phyloP scores from a whole-genome alignment of 1,284 basidiomycete genomes.

The Rhodotorula sp. region DNA sequence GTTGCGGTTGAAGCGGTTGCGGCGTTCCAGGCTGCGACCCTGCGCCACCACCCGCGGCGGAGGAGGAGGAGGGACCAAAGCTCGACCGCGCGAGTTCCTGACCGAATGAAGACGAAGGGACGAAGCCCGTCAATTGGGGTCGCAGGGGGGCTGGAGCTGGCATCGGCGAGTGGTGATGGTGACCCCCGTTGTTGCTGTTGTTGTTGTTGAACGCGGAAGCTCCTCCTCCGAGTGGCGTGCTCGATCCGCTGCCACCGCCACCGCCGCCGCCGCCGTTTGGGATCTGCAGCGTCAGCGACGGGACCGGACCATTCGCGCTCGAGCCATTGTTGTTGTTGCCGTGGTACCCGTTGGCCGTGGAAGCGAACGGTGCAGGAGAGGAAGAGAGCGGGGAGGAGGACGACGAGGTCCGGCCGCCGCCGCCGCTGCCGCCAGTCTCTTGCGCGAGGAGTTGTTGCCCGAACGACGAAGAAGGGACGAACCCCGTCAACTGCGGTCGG shows the following conservation, averaged over 20 bases:
- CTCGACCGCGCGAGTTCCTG: conserved; percentile 12
- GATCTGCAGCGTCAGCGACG: conserved; percentile 5
- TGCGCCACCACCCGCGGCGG: background rate
- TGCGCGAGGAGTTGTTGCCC: conserved; percentile 24
- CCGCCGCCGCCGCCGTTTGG: background rate
- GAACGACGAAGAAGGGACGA: conserved; percentile 30
- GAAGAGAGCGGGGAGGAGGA: background rate
- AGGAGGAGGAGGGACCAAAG: background rate
- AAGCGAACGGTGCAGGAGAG: background rate
- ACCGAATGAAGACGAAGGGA: conserved; percentile 26
- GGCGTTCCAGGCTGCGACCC: background rate
- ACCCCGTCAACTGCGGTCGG: conserved; percentile 31
- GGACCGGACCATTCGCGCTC: background rate
- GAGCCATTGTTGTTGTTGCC: no score
- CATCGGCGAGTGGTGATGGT: background rate
- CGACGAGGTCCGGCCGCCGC: background rate
- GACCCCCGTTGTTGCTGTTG: background rate
- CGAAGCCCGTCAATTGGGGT: conserved; percentile 23
- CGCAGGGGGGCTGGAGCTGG: conserved; percentile 4
- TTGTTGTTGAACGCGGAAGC: background rate
- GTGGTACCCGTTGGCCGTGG: no score
- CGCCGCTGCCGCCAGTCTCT: background rate
- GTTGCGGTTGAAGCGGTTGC: conserved; percentile 21
- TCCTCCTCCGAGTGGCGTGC: background rate
- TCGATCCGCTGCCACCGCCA: background rate